These are phyloP conservation scores for Colletotrichum sp. DNA, from an alignment of 2,329 filamentous ascomycete species.

Conservation along the genomic window DNA sequence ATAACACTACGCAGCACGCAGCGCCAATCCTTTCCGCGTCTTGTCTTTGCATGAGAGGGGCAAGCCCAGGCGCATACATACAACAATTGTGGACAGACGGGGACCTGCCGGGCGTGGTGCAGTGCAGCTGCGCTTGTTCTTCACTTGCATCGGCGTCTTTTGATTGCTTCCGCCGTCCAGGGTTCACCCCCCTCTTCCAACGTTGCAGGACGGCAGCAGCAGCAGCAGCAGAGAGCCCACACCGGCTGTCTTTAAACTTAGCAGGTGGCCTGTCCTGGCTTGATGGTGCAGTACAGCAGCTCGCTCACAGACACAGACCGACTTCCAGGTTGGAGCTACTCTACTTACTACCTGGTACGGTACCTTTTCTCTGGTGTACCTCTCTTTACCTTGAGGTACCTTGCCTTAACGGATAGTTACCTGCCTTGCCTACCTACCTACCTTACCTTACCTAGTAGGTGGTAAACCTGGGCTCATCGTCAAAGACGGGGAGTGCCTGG, in stretches of 20 bases:
- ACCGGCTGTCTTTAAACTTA: neutral
- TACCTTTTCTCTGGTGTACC: neutral
- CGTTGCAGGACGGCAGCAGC: neutral
- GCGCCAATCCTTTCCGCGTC: neutral
- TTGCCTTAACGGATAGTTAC: neutral
- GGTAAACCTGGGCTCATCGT: neutral
- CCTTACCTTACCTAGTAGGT: neutral
- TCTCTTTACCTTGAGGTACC: neutral
- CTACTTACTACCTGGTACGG: neutral
- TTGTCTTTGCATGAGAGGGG: neutral
- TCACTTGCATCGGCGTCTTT: neutral
- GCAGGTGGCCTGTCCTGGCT: neutral
- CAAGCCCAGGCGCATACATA: neutral
- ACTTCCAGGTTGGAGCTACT: neutral
- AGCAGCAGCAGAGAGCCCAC: neutral
- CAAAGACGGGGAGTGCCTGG: neutral
- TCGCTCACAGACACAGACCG: neutral
- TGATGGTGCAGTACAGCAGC: neutral
- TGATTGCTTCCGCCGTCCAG: neutral
- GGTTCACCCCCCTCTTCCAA: constrained; percentile 6
- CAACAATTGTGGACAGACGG: neutral
- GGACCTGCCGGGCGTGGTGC: neutral
- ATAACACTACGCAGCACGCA: neutral
- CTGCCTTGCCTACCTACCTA: neutral
- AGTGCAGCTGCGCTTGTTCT: neutral